Base-by-base conservation (phyloP, 768 basidiomycete species). In the Phaffia tasmanica region DNA sequence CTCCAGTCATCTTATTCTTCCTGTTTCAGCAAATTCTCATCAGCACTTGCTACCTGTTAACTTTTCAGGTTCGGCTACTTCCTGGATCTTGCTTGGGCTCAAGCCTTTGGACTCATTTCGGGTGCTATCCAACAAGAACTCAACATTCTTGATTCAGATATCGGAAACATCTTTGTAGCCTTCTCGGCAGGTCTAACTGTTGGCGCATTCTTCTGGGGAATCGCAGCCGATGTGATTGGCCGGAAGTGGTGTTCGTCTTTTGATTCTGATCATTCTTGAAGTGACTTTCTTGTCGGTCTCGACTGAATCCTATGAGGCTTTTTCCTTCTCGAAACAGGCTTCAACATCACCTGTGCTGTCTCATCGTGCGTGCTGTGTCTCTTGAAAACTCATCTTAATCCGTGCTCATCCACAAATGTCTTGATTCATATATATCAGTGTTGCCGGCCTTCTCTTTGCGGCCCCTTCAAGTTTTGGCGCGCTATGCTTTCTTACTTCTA, bases 311-410 rank as follows among this genome's bases (percentile, higher is more conserved):
- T 71, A 3, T 73, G 74, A 48, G 77, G 77, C 64, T 70, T 78
- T 55, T 75, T 78, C 67, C 77, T 77, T 1, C 64, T 75, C 30
- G 69, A 71, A 50, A 77, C 75, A 77, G 75, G 75, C 9, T 79
- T 78, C 74, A 78, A 79, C 71, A 65, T 77, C 29, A 77, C 76
- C 14, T 76, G 76, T 71, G 63, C 77, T 57, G 74, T 79, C 67
- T 50, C 46, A 0, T 57, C n/a, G 58, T 47, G 16, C 9, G 27
- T 27, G 42, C 32, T 11, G 35, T 11, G 35, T 42, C 35, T 5
- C 6, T 42, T 42, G 11, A 42, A 42, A 11, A 42, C 11, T 11
- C 6, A 11, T 42, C 35, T 11, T 11, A 42, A 42, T 42, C 6
- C 11, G 35, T 42, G 35, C 35, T 42, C 35, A 42, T 42, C 4